A percentile compares a stretch with the other conserved stretches of the same genome.
These are phyloP conservation scores for Penicillium sp. DNA, from an alignment of 2,329 filamentous ascomycete genomes.

Conservation along the genomic window DNA sequence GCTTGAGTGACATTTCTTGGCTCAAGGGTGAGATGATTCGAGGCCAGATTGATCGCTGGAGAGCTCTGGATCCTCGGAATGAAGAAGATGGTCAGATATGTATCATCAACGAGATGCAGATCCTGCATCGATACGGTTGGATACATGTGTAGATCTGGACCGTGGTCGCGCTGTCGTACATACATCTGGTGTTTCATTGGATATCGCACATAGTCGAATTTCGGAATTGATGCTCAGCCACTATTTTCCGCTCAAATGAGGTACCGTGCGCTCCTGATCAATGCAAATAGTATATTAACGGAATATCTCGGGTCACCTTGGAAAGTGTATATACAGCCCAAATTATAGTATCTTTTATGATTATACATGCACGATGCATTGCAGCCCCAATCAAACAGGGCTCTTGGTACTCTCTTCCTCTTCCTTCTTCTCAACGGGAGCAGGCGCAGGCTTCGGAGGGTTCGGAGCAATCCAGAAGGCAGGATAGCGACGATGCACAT, in stretches of 20 bases:
- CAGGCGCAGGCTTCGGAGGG: conserved; percentile 11
- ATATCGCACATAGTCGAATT: too few species aligned
- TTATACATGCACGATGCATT: background rate
- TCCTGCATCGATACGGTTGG: conserved; percentile 23
- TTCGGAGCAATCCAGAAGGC: conserved; percentile 33
- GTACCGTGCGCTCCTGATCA: too few species aligned
- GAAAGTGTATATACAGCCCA: too few species aligned
- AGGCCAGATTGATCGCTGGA: conserved; percentile 42
- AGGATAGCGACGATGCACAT: conserved; percentile 34
- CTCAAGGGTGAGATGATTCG: conserved; percentile 31
- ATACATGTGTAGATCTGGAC: conserved; percentile 13
- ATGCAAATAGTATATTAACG: background rate
- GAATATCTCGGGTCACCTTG: too few species aligned
- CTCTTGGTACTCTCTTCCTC: background rate
- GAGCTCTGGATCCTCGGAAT: conserved; percentile 5
- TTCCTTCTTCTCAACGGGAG: background rate
- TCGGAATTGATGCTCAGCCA: too few species aligned
- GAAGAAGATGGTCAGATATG: conserved; percentile 18
- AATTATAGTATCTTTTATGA: too few species aligned
- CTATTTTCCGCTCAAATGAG: too few species aligned
- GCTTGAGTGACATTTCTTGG: conserved; percentile 45
- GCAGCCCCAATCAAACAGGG: background rate
- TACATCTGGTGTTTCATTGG: too few species aligned
- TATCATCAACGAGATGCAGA: conserved; percentile 27
- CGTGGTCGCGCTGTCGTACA: too few species aligned